Base-by-base conservation (phyloP, 2,329 filamentous ascomycete species). In the Akanthomyces uredinophilus region DNA sequence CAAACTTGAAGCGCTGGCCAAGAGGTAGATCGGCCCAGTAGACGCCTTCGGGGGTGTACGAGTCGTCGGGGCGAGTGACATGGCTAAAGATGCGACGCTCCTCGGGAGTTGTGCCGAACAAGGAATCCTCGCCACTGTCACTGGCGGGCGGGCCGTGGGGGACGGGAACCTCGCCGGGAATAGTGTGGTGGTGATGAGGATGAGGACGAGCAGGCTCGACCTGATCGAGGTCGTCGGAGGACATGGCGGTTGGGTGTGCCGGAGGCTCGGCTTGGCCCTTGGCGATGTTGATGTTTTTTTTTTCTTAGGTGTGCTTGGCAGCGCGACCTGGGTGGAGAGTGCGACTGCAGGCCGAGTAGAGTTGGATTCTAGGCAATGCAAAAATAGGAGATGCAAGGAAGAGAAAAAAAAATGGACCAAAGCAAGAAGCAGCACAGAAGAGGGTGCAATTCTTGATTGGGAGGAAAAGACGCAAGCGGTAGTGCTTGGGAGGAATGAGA, bases 21-120 rank as follows among this genome's bases (percentile, higher is more conserved):
- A 92, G 71, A 22, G 88, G 87, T 69, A 98, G 80, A 72, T 97
- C 94, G 39, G 93, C 94, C 93, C 93, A 98, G 83, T 98, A 98
- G 67, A 86, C 83, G 64, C 94, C 94, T 22, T 93, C 85, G 61
- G 83, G 77, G 61, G 89, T 91, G 78, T 94, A 97, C 66, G 87
- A 89, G 78, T 98, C 94, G 71, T 96, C 91, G 2, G 94, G 94
- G 61, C 90, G 89, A 62, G 96, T 89, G 63, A 97, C 80, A 67
- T 88, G 85, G 69, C 89, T 83, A 79, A 97, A 96, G 68, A 86
- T 84, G 72, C 80, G 77, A 65, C 77, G 81, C 74, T 86, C 83
- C 56, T 81, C 80, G 55, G 77, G 74, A 62, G 77, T 78, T 65
- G 75, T 77, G 63, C 74, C 70, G 39, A 72, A 73, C 61, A 70